Evolutionary conservation across 1,139 yeast genomes (phyloP), one percentile per base, ranked within the genome.

Genomic region (Geotrichum australiense): DNA sequence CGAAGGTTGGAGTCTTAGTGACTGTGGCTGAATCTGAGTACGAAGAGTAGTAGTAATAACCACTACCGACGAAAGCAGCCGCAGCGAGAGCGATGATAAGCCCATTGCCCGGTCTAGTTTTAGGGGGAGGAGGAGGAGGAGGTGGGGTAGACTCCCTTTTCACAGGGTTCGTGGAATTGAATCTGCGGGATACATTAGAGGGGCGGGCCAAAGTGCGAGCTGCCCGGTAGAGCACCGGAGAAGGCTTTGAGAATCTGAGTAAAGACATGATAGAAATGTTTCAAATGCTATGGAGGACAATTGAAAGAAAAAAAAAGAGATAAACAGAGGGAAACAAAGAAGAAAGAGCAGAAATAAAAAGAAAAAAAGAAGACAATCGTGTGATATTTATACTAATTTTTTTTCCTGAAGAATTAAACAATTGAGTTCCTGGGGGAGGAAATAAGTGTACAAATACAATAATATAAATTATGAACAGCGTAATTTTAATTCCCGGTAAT

Each of bases 1-100:
- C 68, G 40, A 55, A 61, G 5, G 64, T 54, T 52, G 71, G 56
- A 53, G 67, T 50, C n/a, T 41, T 47, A 34, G 39, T 48, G 15
- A 50, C 47, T 7, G 46, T 47, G 12, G 58, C 49, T 14, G 56
- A 58, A 7, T 54, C 47, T 11, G 56, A 60, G 34, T 54, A 43
- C 7, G 50, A 42, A 3, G 54, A 48, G 45, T 42, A 25, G 27
- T 25, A 36, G 46, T 37, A 35, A 37, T 30, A 45, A 34, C 38
- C 37, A 16, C 42, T 45, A 18, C 41, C 46, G 26, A 42, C 32
- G 18, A 45, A 46, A 18, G 31, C 50, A 23, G 45, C 46, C 21
- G 50, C 47, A 31, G 45, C 12, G 24, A 27, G 36, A 16, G 47
- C 47, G 24, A 31, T 27, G 10, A 42, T 28, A 32, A 35, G 40